These are phyloP conservation scores for Vigna reflexopilosa DNA, from an alignment of 306 rosid genomes.

Conservation along the genomic window DNA sequence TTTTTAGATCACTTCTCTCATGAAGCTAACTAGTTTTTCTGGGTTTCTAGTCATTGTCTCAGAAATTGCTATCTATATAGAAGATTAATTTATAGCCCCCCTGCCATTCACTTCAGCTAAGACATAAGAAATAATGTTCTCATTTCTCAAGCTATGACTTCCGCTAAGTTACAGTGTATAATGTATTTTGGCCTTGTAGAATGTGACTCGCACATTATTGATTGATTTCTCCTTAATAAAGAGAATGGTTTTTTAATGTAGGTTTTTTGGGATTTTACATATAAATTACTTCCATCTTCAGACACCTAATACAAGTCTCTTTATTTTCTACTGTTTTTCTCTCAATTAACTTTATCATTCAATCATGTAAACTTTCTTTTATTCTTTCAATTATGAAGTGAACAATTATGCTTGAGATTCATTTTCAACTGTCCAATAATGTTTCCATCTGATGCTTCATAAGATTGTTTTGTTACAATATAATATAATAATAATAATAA, in stretches of 20 bases:
- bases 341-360: not conserved
- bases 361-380: not conserved
- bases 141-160: constrained; percentile 6
- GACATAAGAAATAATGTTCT: not conserved
- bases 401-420: not conserved
- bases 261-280: not conserved
- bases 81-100: not conserved
- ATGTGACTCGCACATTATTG: not conserved
- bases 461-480: too few species aligned
- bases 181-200: constrained; percentile 5
- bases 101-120: constrained; percentile 16
- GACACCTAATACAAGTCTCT: not conserved
- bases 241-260: not conserved
- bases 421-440: constrained; percentile 11
- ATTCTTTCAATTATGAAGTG: not conserved
- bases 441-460: not conserved
- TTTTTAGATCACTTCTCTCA: constrained; percentile 1
- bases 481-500: too few species aligned
- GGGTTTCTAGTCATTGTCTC: constrained; percentile 14
- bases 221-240: not conserved
- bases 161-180: constrained; percentile 13
- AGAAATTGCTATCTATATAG: not conserved
- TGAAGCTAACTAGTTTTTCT: constrained; percentile 9
- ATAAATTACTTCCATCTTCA: not conserved
- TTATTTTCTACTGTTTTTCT: not conserved